These are phyloP conservation scores for Barnettozyma hawaiiensis DNA, from an alignment of 1,139 yeast genomes.

Conservation along the genomic window DNA sequence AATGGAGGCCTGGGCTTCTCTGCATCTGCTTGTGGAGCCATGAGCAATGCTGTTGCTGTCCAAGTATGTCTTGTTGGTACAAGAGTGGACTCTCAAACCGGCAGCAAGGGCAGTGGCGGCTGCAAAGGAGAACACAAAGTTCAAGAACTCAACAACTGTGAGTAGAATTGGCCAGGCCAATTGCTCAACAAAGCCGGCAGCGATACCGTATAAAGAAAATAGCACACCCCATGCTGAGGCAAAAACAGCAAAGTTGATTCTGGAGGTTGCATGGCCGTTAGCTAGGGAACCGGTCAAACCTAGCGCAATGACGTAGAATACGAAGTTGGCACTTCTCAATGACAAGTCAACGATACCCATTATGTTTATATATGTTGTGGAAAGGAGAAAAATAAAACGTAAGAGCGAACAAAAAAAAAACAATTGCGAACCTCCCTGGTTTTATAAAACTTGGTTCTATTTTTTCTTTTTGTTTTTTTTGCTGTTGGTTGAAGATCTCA, in stretches of 20 bases:
- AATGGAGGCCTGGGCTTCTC: slow-evolving; percentile 87
- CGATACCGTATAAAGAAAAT: background rate
- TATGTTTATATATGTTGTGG: background rate
- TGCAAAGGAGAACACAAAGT: slow-evolving; percentile 86
- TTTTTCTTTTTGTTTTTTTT: background rate
- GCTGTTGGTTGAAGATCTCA: slow-evolving; percentile 1
- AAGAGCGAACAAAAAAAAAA: background rate
- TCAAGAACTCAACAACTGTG: slow-evolving; percentile 73
- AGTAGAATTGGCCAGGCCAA: slow-evolving; percentile 84
- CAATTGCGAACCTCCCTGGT: slow-evolving; percentile 4
- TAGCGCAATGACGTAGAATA: slow-evolving; percentile 67
- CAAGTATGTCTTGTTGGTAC: slow-evolving; percentile 62
- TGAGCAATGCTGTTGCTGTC: slow-evolving; percentile 62
- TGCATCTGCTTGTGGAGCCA: slow-evolving; percentile 79
- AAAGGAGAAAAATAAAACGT: background rate
- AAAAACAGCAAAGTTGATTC: slow-evolving; percentile 84
- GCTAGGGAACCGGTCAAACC: slow-evolving; percentile 86
- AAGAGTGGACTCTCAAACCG: slow-evolving; percentile 80
- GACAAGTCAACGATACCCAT: slow-evolving; percentile 11
- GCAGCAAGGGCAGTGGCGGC: slow-evolving; percentile 95
- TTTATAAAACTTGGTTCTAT: background rate
- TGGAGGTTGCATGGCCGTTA: slow-evolving; percentile 64
- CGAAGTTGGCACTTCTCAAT: slow-evolving; percentile 49
- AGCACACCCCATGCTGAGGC: slow-evolving; percentile 75
- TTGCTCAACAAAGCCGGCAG: slow-evolving; percentile 68